Base-by-base conservation (phyloP, 345 rosid species). In the Litchi chinensis region DNA sequence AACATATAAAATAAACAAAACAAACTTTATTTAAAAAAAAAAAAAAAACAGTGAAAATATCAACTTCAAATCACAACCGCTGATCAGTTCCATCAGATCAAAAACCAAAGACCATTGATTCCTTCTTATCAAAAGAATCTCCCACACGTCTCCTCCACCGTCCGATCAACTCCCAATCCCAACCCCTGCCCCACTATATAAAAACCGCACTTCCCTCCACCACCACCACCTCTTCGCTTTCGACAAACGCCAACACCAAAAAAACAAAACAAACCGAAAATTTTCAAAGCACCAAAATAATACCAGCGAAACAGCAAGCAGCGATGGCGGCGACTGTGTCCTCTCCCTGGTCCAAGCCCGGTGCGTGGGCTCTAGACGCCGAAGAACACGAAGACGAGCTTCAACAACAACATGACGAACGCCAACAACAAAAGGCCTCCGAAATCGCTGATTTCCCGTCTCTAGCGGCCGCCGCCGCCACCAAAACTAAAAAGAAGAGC, bases 341-440 rank as follows among this genome's bases (percentile, higher is more conserved):
- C 40, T 93, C 99, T 86, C 91, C 91, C 3, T 97, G 99, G 99
- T 84, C 87, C 18, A 97, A 97, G 84, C 95, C 99, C 19, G 98
- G 98, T 40, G 89, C 97, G 10, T 97, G 99, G 98, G 98, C 99
- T 54, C 87, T 90, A 5, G 98, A 93, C 70, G 91, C 98, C 46
- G 98, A 97, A 64, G 93, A 91, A 68, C 85, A 91, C 76, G 99
- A 93, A 68, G 92, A 83, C 0, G 94, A 94, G 46, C 91, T 89
- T 81, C 87, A 82, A 70, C 88, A 86, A 52, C 86, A 91, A 46
- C 73, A 75, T 66, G 74, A 81, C 62, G 37, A 32, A 32, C 37
- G 37, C 37, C 37, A 86, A 13, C 82, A 73, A 40, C 70, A 76
- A 48, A 21, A 8, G 28, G 37, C 4, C 8, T 3, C 32, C 37